These are phyloP conservation scores for Aspergillus sp. DNA, from an alignment of 2,329 filamentous ascomycete genomes.

Conservation along the genomic window DNA sequence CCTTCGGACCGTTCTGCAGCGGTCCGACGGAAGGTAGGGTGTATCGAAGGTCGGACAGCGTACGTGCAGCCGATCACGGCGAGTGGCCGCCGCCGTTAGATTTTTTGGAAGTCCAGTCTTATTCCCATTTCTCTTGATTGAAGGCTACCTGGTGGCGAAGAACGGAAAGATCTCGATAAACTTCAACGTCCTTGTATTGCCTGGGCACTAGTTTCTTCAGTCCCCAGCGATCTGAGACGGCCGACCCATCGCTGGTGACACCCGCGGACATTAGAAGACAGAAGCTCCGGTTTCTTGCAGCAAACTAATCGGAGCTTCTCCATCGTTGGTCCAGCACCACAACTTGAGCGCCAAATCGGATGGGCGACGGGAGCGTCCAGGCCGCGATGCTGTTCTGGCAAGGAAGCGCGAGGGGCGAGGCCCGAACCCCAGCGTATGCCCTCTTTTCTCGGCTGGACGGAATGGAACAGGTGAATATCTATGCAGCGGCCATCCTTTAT, in stretches of 20 bases:
- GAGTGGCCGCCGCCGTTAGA: background rate
- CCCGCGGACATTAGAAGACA: background rate
- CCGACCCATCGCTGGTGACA: background rate
- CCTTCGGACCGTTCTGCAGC: constrained; percentile 18
- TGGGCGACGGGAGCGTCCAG: background rate
- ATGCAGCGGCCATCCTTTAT: background rate
- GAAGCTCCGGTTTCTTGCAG: constrained; percentile 2
- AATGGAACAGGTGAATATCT: background rate
- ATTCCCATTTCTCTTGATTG: no score
- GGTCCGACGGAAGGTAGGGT: constrained; percentile 18
- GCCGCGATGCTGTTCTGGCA: background rate
- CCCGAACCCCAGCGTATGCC: background rate
- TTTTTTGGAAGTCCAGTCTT: background rate
- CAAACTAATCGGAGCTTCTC: background rate
- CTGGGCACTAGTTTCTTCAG: background rate
- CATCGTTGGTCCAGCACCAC: background rate
- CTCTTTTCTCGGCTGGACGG: background rate
- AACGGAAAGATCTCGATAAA: background rate
- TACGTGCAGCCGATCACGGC: constrained; percentile 8
- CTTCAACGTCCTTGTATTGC: constrained; percentile 3
- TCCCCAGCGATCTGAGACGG: background rate
- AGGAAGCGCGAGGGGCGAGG: background rate
- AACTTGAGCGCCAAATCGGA: background rate
- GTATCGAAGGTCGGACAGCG: constrained; percentile 16
- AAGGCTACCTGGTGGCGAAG: background rate